Base-by-base conservation (phyloP, 2,329 filamentous ascomycete genomes). In the Xylariaceae sp. region DNA sequence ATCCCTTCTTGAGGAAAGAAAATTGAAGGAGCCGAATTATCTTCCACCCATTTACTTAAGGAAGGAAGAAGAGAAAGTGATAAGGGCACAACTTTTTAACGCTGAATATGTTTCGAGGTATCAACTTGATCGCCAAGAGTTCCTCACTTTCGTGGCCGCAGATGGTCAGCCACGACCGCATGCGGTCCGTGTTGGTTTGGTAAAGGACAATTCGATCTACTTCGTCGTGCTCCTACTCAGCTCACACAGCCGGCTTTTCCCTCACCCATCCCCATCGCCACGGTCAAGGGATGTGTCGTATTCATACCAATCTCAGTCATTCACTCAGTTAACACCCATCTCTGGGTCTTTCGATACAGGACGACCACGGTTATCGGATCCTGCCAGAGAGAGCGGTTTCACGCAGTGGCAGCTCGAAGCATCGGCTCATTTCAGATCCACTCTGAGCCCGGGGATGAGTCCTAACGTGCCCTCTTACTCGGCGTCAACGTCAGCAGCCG, bases 21-120 rank as follows among this genome's bases (percentile, higher is more conserved):
- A 74, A 31, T 72, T 75, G 58, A 81, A 75, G 50, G 81, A 84
- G 31, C 82, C 83, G 16, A 82, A 81, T 42, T 86, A 86, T 63
- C 72, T 86, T 17, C 83, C 83, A 4, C 83, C 83, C 1, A 86
- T 86, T n/a, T 76, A 82, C 54, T 75, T 73, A 36, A 77, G 76
- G 56, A 70, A 75, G 44, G 76, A 81, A 51, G 77, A 81, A 46
- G 77, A 81, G 19, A 73, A 77, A 22, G 75, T 82, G 14, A 78
- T 85, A 31, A 76, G 80, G 50, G 70, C 72, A 1, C 72, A 85
- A 13, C 76, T 79, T 1, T 83, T 86, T 59, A 71, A 69, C 11
- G 57, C 71, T 0, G 81, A 83, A 42, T 80, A 82, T 33, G 60
- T 84, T 28, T 71, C 73, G 14, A 75, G 76, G 42, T 78, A 80